Evolutionary conservation across 2,329 filamentous ascomycete genomes (phyloP).

Genomic region (Boeremia exigua): DNA sequence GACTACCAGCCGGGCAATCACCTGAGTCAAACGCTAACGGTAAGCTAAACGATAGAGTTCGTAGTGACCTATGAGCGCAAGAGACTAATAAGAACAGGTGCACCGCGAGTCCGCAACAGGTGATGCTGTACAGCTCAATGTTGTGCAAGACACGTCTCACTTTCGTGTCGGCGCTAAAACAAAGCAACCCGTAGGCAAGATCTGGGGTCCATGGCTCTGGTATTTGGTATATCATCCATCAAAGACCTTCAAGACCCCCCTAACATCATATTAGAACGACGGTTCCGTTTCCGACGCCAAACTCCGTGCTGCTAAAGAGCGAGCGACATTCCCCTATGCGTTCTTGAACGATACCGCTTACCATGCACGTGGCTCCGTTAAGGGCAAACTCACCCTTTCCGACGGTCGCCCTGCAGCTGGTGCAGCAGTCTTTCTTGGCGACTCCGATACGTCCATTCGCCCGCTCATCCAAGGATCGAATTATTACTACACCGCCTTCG

Average conservation of each 20-base stretch:
- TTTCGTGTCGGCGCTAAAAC: constrained; percentile 23
- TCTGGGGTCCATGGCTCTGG: constrained; percentile 37
- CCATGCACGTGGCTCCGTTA: constrained; percentile 52
- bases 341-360: constrained; percentile 53
- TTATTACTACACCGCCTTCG: constrained; percentile 56
- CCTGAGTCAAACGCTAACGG: constrained; percentile 56
- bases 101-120: constrained; percentile 56
- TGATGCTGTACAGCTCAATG: constrained; percentile 57
- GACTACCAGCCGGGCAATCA: constrained; percentile 52
- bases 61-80: not conserved
- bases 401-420: constrained; percentile 54
- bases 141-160: constrained; percentile 55
- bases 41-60: not conserved
- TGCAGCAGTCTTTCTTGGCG: constrained; percentile 56
- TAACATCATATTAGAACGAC: constrained; percentile 45
- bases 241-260: not conserved
- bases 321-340: constrained; percentile 51
- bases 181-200: constrained; percentile 35
- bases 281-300: constrained; percentile 52
- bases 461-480: constrained; percentile 52
- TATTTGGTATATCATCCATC: constrained; percentile 24
- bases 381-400: constrained; percentile 50
- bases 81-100: constrained; percentile 29
- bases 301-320: constrained; percentile 45
- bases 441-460: constrained; percentile 49